phyloP scores from a whole-genome alignment of 2,329 filamentous ascomycete genomes.

The Xylariaceae sp. region DNA sequence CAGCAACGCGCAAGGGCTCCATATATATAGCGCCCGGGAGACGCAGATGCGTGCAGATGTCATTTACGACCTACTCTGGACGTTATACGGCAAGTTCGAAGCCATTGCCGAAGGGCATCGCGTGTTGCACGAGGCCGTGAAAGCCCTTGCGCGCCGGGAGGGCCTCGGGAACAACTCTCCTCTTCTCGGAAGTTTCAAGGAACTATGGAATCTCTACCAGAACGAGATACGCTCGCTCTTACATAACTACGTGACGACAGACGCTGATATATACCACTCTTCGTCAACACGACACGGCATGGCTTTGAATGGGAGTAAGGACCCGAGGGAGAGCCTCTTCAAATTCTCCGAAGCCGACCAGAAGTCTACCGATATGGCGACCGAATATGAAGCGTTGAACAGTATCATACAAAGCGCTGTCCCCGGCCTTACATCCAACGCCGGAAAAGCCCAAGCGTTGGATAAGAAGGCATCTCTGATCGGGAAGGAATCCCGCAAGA shows the following conservation, averaged over 20 bases:
- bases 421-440: conserved; percentile 78
- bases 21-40: conserved; percentile 62
- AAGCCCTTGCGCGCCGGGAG: conserved; percentile 78
- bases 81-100: conserved; percentile 92
- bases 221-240: conserved; percentile 93
- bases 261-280: conserved; percentile 68
- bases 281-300: conserved; percentile 47
- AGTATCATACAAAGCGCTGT: conserved; percentile 87
- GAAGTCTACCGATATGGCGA: conserved; percentile 71
- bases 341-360: conserved; percentile 78
- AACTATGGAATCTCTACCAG: conserved; percentile 96
- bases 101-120: conserved; percentile 94
- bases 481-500: conserved; percentile 37
- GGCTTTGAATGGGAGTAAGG: conserved; percentile 41
- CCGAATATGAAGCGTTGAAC: conserved; percentile 84
- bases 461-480: conserved; percentile 35
- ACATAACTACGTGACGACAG: conserved; percentile 93
- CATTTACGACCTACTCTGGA: conserved; percentile 86
- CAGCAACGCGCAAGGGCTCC: conserved; percentile 49
- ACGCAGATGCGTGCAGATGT: conserved; percentile 77
- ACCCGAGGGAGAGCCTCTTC: conserved; percentile 66
- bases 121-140: conserved; percentile 86
- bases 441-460: conserved; percentile 42
- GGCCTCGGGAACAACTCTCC: conserved; percentile 58
- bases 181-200: conserved; percentile 84